Percentiles rank a stretch among this genome's conserved stretches.
phyloP scores from a whole-genome alignment of 148 eudicot genomes.

The Talinum fruticosum region DNA sequence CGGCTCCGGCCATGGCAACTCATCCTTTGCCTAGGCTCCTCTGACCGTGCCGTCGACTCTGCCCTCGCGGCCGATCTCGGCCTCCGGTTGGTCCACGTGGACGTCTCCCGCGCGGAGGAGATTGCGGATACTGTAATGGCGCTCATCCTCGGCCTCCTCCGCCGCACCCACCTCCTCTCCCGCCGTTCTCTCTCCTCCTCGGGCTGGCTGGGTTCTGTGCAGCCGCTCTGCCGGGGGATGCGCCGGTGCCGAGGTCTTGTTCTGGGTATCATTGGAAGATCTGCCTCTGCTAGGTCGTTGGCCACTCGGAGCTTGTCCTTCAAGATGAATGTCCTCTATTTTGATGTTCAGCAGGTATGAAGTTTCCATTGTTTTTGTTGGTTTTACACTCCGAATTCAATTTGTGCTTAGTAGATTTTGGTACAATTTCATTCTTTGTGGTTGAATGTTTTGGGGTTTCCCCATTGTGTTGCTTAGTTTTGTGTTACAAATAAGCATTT shows the following conservation, averaged over 20 bases:
- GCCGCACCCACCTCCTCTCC: slow-evolving; percentile 82
- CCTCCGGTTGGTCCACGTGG: slow-evolving; percentile 73
- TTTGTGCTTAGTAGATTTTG: too few relatives aligned
- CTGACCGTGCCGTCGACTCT: slow-evolving; percentile 82
- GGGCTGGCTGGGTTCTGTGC: slow-evolving; percentile 95
- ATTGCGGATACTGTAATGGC: slow-evolving; percentile 96
- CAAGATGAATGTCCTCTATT: slow-evolving; percentile 92
- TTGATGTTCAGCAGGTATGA: slow-evolving; percentile 54
- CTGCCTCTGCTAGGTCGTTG: slow-evolving; percentile 84
- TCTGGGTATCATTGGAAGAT: slow-evolving; percentile 91
- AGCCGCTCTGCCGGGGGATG: slow-evolving; percentile 97
- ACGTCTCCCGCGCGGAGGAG: slow-evolving; percentile 86
- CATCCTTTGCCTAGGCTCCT: slow-evolving; percentile 88
- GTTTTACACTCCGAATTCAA: background rate
- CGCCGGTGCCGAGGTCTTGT: slow-evolving; percentile 90
- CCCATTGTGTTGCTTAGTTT: too few relatives aligned
- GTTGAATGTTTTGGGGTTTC: too few relatives aligned
- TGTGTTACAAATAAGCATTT: background rate
- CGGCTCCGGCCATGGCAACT: slow-evolving; percentile 91
- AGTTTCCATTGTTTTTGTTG: background rate
- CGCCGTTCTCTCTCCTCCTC: slow-evolving; percentile 78
- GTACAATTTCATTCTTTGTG: too few relatives aligned
- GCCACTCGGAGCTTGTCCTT: slow-evolving; percentile 92
- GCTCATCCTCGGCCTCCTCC: slow-evolving; percentile 62
- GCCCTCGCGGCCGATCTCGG: slow-evolving; percentile 90